phyloP scores from a whole-genome alignment of 1,139 yeast genomes.

The Casaregolazyma suthepensis region DNA sequence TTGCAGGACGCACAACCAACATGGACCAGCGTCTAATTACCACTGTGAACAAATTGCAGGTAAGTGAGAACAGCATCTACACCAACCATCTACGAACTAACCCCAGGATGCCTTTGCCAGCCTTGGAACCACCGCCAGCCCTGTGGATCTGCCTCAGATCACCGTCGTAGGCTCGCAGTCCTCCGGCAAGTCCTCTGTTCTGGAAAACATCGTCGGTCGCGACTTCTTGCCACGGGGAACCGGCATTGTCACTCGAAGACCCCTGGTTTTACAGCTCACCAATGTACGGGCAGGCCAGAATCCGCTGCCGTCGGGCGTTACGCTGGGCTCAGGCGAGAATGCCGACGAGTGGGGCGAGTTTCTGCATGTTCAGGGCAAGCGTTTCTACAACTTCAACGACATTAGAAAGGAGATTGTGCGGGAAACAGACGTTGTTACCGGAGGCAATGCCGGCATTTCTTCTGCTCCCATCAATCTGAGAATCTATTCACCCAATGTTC shows the following conservation, averaged over 20 bases:
- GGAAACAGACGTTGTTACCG: slow-evolving; percentile 93
- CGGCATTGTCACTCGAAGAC: slow-evolving; percentile 93
- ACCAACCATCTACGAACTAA: slow-evolving; percentile 70
- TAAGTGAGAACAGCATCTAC: slow-evolving; percentile 41
- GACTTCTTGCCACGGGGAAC: slow-evolving; percentile 95
- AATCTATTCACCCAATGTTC: slow-evolving; percentile 92
- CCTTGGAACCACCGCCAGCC: slow-evolving; percentile 52
- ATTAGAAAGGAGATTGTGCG: slow-evolving; percentile 85
- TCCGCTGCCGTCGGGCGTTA: slow-evolving; percentile 83
- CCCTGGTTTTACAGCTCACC: slow-evolving; percentile 74
- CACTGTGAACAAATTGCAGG: slow-evolving; percentile 87
- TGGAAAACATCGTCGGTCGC: slow-evolving; percentile 93
- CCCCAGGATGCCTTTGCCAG: slow-evolving; percentile 80
- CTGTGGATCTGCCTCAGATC: slow-evolving; percentile 82
- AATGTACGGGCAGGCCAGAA: slow-evolving; percentile 61
- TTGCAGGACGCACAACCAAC: not conserved
- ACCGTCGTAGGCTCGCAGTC: slow-evolving; percentile 96
- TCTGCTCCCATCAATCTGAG: slow-evolving; percentile 89
- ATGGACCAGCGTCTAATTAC: slow-evolving; percentile 89
- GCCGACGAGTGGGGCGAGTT: slow-evolving; percentile 98
- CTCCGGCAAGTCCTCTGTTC: slow-evolving; percentile 87
- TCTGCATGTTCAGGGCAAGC: slow-evolving; percentile 83
- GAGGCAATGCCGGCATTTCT: slow-evolving; percentile 87
- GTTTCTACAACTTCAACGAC: slow-evolving; percentile 82
- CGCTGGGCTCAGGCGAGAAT: slow-evolving; percentile 60